phyloP scores from a whole-genome alignment of 2,329 filamentous ascomycete species.

The Fusarium solani-melongenae region DNA sequence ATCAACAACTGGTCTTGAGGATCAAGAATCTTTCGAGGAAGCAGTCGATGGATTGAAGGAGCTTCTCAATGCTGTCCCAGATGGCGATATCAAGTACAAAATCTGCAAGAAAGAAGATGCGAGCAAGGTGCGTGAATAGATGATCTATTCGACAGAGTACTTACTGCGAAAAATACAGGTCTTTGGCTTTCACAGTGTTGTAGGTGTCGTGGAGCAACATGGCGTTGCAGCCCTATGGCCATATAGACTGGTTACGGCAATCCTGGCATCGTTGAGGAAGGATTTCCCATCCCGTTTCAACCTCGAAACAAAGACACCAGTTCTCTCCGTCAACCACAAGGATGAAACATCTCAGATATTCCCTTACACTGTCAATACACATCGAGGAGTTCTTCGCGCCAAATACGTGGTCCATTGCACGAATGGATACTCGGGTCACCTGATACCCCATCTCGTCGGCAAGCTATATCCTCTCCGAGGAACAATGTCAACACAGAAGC shows the following conservation, averaged over 20 bases:
- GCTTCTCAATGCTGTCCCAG: conserved; percentile 13
- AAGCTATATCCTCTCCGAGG: conserved; percentile 56
- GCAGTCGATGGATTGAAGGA: conserved; percentile 3
- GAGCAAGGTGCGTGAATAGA: conserved; percentile 24
- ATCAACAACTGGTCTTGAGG: conserved; percentile 16
- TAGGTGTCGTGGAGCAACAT: conserved; percentile 51
- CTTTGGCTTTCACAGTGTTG: conserved; percentile 11
- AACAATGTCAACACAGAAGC: conserved; percentile 60
- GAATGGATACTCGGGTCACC: conserved; percentile 62
- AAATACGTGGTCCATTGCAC: conserved; percentile 66
- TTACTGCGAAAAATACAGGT: not conserved
- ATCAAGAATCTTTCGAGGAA: conserved; percentile 8
- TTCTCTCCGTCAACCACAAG: conserved; percentile 40
- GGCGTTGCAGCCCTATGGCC: conserved; percentile 60
- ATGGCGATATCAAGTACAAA: conserved; percentile 22
- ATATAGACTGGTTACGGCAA: conserved; percentile 56
- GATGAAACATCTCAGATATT: not conserved
- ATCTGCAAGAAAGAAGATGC: not conserved
- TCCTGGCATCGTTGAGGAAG: conserved; percentile 51
- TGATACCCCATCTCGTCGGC: conserved; percentile 59
- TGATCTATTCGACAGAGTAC: accelerated
- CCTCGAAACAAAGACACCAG: conserved; percentile 52
- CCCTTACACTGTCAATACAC: conserved; percentile 57
- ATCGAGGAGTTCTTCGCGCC: conserved; percentile 56
- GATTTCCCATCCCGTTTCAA: conserved; percentile 44